Evolutionary conservation across 495 filamentous ascomycete species (phyloP), one percentile per base, ranked within the genome.

Genomic region (Aeminium ludgeri): DNA sequence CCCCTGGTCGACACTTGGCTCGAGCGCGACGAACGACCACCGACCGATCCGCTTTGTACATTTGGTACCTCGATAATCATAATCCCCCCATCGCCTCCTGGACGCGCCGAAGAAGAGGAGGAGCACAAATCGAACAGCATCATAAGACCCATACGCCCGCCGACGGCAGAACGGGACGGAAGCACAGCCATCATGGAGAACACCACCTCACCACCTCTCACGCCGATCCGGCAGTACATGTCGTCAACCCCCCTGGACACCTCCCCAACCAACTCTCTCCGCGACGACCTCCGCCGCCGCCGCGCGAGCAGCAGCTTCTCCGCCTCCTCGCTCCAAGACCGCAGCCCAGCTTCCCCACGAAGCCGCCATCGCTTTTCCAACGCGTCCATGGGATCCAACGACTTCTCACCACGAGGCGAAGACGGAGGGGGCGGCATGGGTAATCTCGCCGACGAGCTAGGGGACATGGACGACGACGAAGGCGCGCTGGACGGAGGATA

Each of bases 371-470:
- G 48, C 4, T 51, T 51, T 25, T 47, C 44, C 2, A 44, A 47
- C 29, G 48, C 43, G 7, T 51, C 48, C 19, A 34, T 36, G 13
- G 34, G 38, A 10, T 51, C 48, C 6, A 41, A 51, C 20, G 48
- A 47, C 37, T 29, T 42, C 1, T 30, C 38, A 7, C 39, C 43
- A 18, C 30, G 31, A 1, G 34, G 48, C 17, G 48, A 37, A 13
- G 44, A 44, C 19, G 36, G 43, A 1, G 49, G 39, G 15, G 36
- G 38, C 6, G 17, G 29, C n/a, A 17, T 49, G 29, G 52, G 52
- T 3, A 55, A 50, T 34, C 37, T 55, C 34, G 52, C 47, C 7
- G 51, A 54, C 27, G 51, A 54, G 38, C 32, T 54, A 16, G 51
- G 42, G 12, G 31, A 47, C 19, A 11, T 48, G 30, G 44, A 49